Conservation (phyloP, 2,329 filamentous ascomycete species). For the Scorias spongiosa region DNA sequence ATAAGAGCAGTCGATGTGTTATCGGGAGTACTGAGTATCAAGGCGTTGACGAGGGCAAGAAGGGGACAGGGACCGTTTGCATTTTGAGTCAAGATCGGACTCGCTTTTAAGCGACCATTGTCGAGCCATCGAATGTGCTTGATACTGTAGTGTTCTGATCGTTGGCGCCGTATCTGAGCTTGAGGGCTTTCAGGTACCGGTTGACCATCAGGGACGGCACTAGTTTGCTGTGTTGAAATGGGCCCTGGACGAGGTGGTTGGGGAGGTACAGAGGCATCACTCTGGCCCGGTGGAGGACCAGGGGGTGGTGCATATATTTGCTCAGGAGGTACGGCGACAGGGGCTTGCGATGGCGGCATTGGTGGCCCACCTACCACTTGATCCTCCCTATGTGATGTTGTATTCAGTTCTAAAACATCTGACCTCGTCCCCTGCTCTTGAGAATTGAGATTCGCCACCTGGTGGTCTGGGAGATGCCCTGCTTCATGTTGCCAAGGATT, state of each 20-base stretch:
- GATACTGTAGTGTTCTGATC: conserved; percentile 75
- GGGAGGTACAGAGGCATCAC: not conserved
- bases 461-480: not conserved
- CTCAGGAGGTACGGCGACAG: not conserved
- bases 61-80: conserved; percentile 88
- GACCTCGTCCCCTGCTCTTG: not conserved
- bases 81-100: conserved; percentile 83
- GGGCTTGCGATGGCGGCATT: conserved; percentile 1
- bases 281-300: conserved; percentile 1
- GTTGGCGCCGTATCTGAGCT: conserved; percentile 28
- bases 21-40: conserved; percentile 66
- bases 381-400: not conserved
- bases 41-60: conserved; percentile 80
- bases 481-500: not conserved
- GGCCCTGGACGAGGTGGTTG: not conserved
- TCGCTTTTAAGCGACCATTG: conserved; percentile 48
- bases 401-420: not conserved
- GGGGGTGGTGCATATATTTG: conserved; percentile 4
- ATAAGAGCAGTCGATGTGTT: conserved; percentile 55
- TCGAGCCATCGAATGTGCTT: conserved; percentile 84
- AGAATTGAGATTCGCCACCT: not conserved
- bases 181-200: conserved; percentile 24
- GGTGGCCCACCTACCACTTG: too few species aligned
- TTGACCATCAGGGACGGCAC: conserved; percentile 6
- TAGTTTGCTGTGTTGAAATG: conserved; percentile 2